Base-by-base conservation (phyloP, 352 stramenopile species). In the Pythium brassicae region DNA sequence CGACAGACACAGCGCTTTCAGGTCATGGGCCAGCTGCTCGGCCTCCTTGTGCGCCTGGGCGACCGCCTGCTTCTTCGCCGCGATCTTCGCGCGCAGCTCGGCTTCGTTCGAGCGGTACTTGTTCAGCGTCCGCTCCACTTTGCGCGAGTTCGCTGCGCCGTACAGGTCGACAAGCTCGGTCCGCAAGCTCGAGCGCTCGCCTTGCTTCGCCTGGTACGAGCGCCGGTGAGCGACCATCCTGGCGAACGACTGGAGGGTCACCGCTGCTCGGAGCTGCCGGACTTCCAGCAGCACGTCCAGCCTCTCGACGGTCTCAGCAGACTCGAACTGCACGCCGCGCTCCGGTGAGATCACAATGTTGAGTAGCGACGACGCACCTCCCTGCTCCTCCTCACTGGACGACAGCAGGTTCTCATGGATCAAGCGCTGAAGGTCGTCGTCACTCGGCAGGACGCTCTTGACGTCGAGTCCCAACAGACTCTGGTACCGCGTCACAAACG, bases 91-190 rank as follows among this genome's bases (percentile, higher is more conserved):
- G 2, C 59, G 66, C 44, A 83, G 56, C 50, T 83, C 73, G 26
- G 72, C 58, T 29, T 83, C 73, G 2, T 62, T 63, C 2, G 61
- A 71, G 40, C 55, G 63, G 53, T 83, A 80, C 57, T 76, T 83
- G 40, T 42, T 56, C 37, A 83, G 22, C 23, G 70, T 54, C 37
- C 69, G 76, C 14, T 71, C 61, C 19, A 83, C 66, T 43, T 70
- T 80, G 4, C 53, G 37, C 37, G 48, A 50, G 32, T 65, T 71
- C 20, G 68, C 55, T 0, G 50, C 45, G 12, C 73, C 73, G 37
- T 80, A 80, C 52, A 72, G 66, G 22, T 65, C 73, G 7, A 78
- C 22, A 34, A 83, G 53, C 29, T 83, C 73, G 42, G 66, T 73
- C 15, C 52, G 57, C 49, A 80, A 47, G 32, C 63, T 69, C 39